Evolutionary conservation across 2,329 filamentous ascomycete species (phyloP), one percentile per base, ranked within the genome.

Genomic region (Colletotrichum caudatum): DNA sequence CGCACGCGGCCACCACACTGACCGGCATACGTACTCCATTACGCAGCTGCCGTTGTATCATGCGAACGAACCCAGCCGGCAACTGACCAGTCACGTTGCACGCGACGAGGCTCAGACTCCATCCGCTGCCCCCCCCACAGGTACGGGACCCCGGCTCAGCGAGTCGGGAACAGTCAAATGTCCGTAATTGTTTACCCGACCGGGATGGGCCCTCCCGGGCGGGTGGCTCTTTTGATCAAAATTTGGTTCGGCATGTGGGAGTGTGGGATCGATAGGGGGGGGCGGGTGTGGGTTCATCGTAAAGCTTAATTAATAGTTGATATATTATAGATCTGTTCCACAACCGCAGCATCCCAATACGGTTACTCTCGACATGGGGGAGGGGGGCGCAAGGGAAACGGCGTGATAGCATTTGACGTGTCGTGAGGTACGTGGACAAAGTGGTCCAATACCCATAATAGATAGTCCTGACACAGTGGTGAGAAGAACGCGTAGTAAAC

Each of bases 231-330:
- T 59, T 64, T 53, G 64, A 41, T 18, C n/a, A 37, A 29, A 53
- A 29, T 14, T 61, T 64, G 58, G 20, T 63, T 63, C 53, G 53
- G 59, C 26, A 71, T 71, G 64, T 69, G 64, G 69, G 58, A 71
- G 62, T 39, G 68, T 56, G 46, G 53, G 35, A 4, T 18, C 23
- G 14, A 41, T 26, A 54, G 29, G 60, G 59, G 29, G 60, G 14
- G 18, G 14, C 41, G 18, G 18, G 7, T 8, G 18, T 41, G 16
- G 41, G 7, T 18, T 5, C 29, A 29, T 20, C 18, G 41, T 1
- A n/a, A 11, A n/a, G 3, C 12, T 37, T 54, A 29, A 68, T 68
- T 7, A 20, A 68, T 54, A 48, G 18, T 37, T 39, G 58, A 12
- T 46, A 41, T 59, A 2, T 11, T 41, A 68, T 67, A 68, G 59